Evolutionary conservation across 768 basidiomycete species (phyloP).

Genomic region (Tylopilus rubrobrunneus): DNA sequence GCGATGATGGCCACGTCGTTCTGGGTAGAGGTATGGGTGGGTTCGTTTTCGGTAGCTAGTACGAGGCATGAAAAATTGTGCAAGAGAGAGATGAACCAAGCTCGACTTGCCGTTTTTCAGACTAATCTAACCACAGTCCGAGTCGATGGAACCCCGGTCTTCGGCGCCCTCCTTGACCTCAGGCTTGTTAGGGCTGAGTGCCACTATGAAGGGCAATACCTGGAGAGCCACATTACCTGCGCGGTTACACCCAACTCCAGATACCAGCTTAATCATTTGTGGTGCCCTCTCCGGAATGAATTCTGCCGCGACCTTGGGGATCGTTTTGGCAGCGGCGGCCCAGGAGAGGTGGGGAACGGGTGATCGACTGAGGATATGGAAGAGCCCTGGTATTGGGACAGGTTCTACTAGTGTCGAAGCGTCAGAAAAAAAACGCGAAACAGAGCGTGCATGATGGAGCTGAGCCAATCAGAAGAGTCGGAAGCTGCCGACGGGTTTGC

Average conservation of each 20-base stretch:
- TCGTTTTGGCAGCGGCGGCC: conserved; percentile 55
- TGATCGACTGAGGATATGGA: conserved; percentile 51
- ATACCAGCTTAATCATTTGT: conserved; percentile 50
- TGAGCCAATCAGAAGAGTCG: too few relatives aligned
- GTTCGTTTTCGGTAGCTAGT: conserved; percentile 51
- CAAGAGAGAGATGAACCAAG: neutral
- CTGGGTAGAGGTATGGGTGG: conserved; percentile 57
- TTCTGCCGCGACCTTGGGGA: conserved; percentile 64
- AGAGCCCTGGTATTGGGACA: conserved; percentile 48
- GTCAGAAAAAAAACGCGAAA: too few relatives aligned
- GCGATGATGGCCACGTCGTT: conserved; percentile 59
- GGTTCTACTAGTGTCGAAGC: conserved; percentile 28
- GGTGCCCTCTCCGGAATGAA: conserved; percentile 60
- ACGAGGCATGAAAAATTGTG: neutral
- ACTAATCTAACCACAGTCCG: conserved; percentile 64
- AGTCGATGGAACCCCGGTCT: conserved; percentile 73
- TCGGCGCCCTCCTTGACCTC: conserved; percentile 83
- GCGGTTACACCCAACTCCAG: conserved; percentile 77
- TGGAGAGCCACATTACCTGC: conserved; percentile 43
- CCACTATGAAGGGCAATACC: neutral
- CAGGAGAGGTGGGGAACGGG: conserved; percentile 52
- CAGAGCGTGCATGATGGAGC: too few relatives aligned
- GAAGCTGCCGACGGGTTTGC: too few relatives aligned
- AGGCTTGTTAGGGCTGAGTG: conserved; percentile 23
- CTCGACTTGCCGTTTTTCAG: conserved; percentile 59